These are phyloP conservation scores for Phytopythium montanum DNA, from an alignment of 352 stramenopile genomes.

Conservation along the genomic window DNA sequence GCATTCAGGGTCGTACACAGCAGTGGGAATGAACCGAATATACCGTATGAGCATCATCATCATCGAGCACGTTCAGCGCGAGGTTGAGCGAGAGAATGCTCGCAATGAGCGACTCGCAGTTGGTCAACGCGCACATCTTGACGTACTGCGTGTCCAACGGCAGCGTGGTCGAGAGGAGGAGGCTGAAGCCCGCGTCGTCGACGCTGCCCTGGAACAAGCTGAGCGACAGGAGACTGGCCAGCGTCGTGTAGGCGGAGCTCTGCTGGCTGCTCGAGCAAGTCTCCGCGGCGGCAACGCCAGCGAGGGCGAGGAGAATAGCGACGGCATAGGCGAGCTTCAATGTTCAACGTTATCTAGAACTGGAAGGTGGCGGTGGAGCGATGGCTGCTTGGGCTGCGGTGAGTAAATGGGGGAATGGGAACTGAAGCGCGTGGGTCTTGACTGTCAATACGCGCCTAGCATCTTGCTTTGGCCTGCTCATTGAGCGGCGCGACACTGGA, in stretches of 20 bases:
- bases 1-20: too few species aligned
- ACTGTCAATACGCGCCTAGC: too few species aligned
- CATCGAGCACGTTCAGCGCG: neutral
- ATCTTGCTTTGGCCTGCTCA: too few species aligned
- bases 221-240: constrained; percentile 20
- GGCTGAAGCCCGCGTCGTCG: constrained; percentile 26
- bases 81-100: neutral
- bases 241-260: constrained; percentile 24
- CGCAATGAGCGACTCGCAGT: neutral
- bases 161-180: constrained; percentile 7
- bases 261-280: constrained; percentile 16
- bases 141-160: neutral
- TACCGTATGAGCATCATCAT: too few species aligned
- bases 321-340: constrained; percentile 16
- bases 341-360: too few species aligned
- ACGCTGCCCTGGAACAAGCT: constrained; percentile 20
- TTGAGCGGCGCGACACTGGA: too few species aligned
- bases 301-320: constrained; percentile 14
- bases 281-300: constrained; percentile 13
- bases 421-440: too few species aligned
- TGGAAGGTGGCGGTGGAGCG: too few species aligned
- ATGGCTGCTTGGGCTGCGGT: too few species aligned
- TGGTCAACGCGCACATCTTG: neutral
- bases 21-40: too few species aligned
- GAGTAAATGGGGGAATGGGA: too few species aligned